Conservation (phyloP, 78 protist genomes). For the Emiliania huxleyi region DNA sequence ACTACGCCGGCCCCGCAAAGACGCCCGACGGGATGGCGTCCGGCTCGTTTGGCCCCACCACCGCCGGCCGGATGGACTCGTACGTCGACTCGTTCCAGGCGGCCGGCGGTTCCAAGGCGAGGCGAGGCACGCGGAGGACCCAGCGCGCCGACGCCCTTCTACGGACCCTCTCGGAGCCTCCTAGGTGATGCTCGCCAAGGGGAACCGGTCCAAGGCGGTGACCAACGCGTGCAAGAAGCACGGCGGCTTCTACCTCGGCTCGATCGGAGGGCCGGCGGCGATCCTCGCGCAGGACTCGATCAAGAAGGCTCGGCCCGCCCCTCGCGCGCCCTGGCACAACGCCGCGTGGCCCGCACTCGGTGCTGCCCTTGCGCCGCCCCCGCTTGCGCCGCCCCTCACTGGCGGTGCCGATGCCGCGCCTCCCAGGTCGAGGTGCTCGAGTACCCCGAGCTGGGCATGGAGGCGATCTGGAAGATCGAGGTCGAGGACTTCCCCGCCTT, state of each 20-base stretch:
- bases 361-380: too few species aligned
- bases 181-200: constrained; percentile 70
- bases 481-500: constrained; percentile 87
- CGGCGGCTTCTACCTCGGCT: constrained; percentile 90
- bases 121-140: neutral
- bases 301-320: too few species aligned
- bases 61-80: constrained; percentile 86
- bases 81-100: constrained; percentile 67
- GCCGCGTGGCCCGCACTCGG: too few species aligned
- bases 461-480: constrained; percentile 83
- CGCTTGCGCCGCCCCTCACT: too few species aligned
- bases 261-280: constrained; percentile 91
- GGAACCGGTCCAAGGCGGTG: constrained; percentile 72
- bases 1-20: constrained; percentile 83
- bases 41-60: constrained; percentile 85
- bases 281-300: constrained; percentile 20
- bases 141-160: neutral
- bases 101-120: neutral
- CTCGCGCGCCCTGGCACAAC: too few species aligned
- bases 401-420: neutral
- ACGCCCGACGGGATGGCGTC: constrained; percentile 71
- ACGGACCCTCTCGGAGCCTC: neutral
- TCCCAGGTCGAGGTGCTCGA: constrained; percentile 77
- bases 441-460: constrained; percentile 82
- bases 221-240: constrained; percentile 78